Percentiles rank a stretch among this genome's conserved stretches.
These are phyloP conservation scores for Mycena leptocephala DNA, from an alignment of 768 basidiomycete species.

Conservation along the genomic window DNA sequence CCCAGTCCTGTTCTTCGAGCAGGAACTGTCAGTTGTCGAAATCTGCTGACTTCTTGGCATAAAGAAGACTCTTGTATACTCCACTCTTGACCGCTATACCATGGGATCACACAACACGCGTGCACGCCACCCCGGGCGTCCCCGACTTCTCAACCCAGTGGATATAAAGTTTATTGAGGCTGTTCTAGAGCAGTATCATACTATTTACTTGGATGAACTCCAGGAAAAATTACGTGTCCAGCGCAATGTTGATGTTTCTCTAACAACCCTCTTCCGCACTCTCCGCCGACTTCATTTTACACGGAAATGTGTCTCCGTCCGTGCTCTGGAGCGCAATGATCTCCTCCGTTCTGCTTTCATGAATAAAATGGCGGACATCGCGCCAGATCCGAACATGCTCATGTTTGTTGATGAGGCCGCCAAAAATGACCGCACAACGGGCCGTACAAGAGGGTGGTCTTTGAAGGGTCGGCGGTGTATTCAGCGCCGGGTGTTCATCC, in stretches of 20 bases:
- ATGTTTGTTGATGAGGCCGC: too few relatives aligned
- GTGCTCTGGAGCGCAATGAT: too few relatives aligned
- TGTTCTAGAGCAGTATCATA: conserved; percentile 13
- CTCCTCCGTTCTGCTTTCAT: too few relatives aligned
- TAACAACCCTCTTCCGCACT: conserved; percentile 39
- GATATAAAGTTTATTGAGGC: conserved; percentile 23
- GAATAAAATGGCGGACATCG: too few relatives aligned
- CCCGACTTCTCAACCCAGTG: background rate
- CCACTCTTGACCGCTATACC: conserved; percentile 5
- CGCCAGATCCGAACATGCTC: too few relatives aligned
- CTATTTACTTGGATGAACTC: conserved; percentile 29
- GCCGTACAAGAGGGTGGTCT: too few relatives aligned
- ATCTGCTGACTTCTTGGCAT: conserved; percentile 15
- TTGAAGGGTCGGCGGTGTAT: too few relatives aligned
- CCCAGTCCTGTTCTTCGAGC: conserved; percentile 13
- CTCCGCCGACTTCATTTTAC: too few relatives aligned
- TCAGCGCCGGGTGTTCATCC: too few relatives aligned
- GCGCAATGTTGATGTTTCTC: conserved; percentile 22
- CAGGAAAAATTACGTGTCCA: conserved; percentile 32
- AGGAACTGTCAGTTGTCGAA: background rate
- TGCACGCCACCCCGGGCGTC: conserved; percentile 4
- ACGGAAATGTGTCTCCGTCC: too few relatives aligned
- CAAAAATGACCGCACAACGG: too few relatives aligned
- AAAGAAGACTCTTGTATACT: conserved; percentile 22
- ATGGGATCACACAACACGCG: conserved; percentile 20